A percentile compares a stretch with the other conserved stretches of the same genome.
Evolutionary conservation across 495 filamentous ascomycete species (phyloP).

Genomic region (Xylaria nigripes): DNA sequence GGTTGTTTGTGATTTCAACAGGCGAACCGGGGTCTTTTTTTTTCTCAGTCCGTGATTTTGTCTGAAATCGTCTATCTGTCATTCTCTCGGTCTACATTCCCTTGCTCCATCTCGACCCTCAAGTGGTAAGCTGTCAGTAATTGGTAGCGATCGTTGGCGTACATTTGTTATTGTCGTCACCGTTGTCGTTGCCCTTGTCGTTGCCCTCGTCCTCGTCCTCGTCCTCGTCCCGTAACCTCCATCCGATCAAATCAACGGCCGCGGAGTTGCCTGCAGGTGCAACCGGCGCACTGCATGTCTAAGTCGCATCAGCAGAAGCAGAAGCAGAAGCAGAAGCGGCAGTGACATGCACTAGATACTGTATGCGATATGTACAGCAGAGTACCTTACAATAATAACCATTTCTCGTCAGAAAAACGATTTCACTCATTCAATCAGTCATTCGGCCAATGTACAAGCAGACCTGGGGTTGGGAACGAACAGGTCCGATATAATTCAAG

Average conservation of each 20-base stretch:
- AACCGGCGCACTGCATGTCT: conserved; percentile 26
- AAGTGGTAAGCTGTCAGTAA: conserved; percentile 1
- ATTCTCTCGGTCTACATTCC: not conserved
- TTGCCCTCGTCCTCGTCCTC: conserved; percentile 10
- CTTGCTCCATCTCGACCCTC: conserved; percentile 6
- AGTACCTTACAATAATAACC: conserved; percentile 11
- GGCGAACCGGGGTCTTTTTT: not conserved
- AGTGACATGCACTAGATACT: not conserved
- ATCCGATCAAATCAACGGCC: conserved; percentile 25
- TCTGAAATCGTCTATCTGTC: conserved; percentile 1
- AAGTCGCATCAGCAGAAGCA: conserved; percentile 9
- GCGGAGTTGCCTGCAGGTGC: conserved; percentile 27
- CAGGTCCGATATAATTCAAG: conserved; percentile 1
- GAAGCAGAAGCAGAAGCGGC: not conserved
- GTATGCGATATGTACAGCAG: not conserved
- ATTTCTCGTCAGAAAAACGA: conserved; percentile 19
- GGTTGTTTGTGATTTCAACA: not conserved
- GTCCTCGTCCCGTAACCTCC: conserved; percentile 21
- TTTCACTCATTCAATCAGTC: not conserved
- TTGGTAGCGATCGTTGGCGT: not conserved
- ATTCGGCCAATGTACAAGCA: conserved; percentile 2
- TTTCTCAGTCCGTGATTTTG: conserved; percentile 7
- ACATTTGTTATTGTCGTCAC: not conserved
- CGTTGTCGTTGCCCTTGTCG: conserved; percentile 8
- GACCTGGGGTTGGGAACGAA: not conserved